Conservation (phyloP, 1,284 basidiomycete species). For the Pseudozyma flocculosa region DNA sequence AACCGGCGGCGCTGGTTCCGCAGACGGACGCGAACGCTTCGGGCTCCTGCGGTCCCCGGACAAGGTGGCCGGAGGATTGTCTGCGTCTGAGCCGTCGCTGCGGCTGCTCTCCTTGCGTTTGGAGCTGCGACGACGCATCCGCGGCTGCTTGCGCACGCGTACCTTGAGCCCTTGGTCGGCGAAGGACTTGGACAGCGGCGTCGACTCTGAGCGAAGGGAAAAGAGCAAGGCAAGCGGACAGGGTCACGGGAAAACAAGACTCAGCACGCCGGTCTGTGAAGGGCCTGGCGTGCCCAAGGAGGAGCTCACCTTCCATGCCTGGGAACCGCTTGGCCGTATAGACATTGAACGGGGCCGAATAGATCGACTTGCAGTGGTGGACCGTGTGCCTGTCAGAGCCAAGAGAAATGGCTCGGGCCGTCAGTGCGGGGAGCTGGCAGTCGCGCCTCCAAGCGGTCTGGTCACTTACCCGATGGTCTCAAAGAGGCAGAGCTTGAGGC, state of each 20-base stretch:
- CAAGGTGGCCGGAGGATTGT: background rate
- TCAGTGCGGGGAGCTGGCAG: no score
- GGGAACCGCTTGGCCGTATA: slow-evolving; percentile 53
- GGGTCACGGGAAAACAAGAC: no score
- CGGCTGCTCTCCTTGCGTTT: slow-evolving; percentile 29
- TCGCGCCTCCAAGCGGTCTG: no score
- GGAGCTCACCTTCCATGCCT: slow-evolving; percentile 41
- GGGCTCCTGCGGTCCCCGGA: slow-evolving; percentile 14
- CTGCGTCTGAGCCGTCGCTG: slow-evolving; percentile 28
- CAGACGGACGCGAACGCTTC: slow-evolving; percentile 21
- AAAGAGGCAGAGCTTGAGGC: slow-evolving; percentile 77
- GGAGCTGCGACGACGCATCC: slow-evolving; percentile 26
- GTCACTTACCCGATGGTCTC: slow-evolving; percentile 87
- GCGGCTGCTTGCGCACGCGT: slow-evolving; percentile 52
- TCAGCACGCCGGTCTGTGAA: background rate
- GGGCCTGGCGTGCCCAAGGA: background rate
- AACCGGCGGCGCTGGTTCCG: background rate
- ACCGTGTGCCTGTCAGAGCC: slow-evolving; percentile 37
- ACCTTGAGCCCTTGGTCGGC: slow-evolving; percentile 54
- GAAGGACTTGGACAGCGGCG: slow-evolving; percentile 44
- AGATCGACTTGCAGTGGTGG: slow-evolving; percentile 53
- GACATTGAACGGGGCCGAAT: slow-evolving; percentile 49
- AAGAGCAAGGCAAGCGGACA: no score
- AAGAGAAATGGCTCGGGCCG: no score
- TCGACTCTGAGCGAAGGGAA: slow-evolving; percentile 28